Percentiles rank a stretch among this genome's conserved stretches.
Evolutionary conservation across 2,329 filamentous ascomycete genomes (phyloP).

Genomic region (Ceratocystis cubensis): DNA sequence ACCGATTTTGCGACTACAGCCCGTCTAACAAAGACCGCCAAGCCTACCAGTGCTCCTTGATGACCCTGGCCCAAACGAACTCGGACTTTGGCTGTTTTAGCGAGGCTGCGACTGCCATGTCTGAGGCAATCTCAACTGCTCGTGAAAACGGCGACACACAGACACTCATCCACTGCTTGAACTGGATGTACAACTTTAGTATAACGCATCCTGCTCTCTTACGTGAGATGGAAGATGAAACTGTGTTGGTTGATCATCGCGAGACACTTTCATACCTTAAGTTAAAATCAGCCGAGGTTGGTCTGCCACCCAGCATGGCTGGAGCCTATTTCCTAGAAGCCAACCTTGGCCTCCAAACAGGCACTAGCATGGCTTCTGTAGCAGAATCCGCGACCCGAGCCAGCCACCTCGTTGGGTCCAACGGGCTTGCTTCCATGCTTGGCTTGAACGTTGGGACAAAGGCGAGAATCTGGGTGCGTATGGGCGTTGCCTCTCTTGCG

Average conservation of each 20-base stretch:
- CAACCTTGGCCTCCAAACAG: slow-evolving; percentile 62
- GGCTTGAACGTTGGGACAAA: not conserved
- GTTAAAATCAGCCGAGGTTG: slow-evolving; percentile 70
- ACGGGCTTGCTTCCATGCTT: slow-evolving; percentile 10
- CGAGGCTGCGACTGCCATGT: slow-evolving; percentile 86
- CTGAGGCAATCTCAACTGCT: slow-evolving; percentile 89
- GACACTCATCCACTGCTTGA: slow-evolving; percentile 88
- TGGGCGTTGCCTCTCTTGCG: slow-evolving; percentile 45
- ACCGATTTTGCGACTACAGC: slow-evolving; percentile 94
- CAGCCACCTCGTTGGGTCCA: slow-evolving; percentile 2
- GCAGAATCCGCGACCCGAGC: slow-evolving; percentile 22
- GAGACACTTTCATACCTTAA: slow-evolving; percentile 77
- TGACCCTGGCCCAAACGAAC: slow-evolving; percentile 87
- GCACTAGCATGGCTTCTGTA: slow-evolving; percentile 51
- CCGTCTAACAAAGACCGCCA: slow-evolving; percentile 57
- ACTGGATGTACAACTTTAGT: slow-evolving; percentile 93
- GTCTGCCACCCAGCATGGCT: slow-evolving; percentile 74
- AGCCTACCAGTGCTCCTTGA: slow-evolving; percentile 87
- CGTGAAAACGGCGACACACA: slow-evolving; percentile 84
- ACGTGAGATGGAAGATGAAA: slow-evolving; percentile 54
- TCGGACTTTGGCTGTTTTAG: slow-evolving; percentile 86
- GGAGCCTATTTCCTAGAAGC: slow-evolving; percentile 77
- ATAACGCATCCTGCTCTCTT: slow-evolving; percentile 70
- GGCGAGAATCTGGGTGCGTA: slow-evolving; percentile 47
- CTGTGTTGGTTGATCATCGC: slow-evolving; percentile 62